phyloP scores from a whole-genome alignment of 225 moss, liverwort and hornwort genomes.

The Bryoerythrophyllum caledonicum region DNA sequence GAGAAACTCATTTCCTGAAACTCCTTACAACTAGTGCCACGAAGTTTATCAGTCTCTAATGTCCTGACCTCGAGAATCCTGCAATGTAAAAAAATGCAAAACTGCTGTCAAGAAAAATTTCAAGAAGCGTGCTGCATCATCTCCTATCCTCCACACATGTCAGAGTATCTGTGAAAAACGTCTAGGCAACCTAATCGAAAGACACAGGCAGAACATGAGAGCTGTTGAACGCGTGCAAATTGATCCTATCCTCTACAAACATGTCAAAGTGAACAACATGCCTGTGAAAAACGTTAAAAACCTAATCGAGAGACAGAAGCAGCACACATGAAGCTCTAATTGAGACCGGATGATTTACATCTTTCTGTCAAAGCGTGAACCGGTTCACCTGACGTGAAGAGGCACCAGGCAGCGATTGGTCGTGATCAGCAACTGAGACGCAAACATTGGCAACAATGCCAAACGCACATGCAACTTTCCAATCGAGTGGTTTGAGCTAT shows the following conservation, averaged over 20 bases:
- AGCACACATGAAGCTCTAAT: neutral
- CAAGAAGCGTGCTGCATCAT: neutral
- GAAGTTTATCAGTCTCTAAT: no score
- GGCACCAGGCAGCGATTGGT: neutral
- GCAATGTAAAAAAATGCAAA: no score
- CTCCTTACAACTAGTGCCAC: no score
- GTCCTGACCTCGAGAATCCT: no score
- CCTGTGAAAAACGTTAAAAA: neutral
- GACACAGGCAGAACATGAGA: no score
- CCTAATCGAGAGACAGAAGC: neutral
- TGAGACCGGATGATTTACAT: neutral
- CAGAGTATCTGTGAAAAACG: no score
- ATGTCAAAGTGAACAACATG: neutral
- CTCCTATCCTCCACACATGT: no score
- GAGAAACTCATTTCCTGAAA: no score
- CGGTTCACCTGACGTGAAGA: neutral
- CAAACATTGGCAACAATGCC: neutral
- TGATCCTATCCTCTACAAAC: neutral
- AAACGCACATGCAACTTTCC: neutral
- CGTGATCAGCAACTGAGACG: no score
- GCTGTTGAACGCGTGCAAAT: no score
- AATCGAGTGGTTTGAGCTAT: conserved; percentile 7
- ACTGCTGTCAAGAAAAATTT: no score
- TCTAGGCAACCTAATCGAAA: no score
- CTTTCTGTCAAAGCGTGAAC: neutral